A percentile compares a stretch with the other conserved stretches of the same genome.
These are phyloP conservation scores for Stygiomarasmius scandens DNA, from an alignment of 1,284 basidiomycete species.

Conservation along the genomic window DNA sequence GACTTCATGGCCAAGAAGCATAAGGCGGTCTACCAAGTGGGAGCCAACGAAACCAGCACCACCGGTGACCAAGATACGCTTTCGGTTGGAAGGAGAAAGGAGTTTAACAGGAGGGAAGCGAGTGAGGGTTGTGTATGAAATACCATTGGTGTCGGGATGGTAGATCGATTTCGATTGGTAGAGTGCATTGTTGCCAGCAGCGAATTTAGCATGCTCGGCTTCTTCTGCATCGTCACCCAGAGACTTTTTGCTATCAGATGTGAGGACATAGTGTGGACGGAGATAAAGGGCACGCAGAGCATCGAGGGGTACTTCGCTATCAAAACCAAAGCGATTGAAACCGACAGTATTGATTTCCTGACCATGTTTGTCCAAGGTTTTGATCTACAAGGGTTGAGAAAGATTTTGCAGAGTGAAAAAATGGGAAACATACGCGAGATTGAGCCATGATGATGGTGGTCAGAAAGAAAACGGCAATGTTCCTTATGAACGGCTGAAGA, in stretches of 20 bases:
- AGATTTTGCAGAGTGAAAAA: constrained; percentile 10
- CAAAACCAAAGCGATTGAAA: constrained; percentile 84
- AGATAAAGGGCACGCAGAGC: constrained; percentile 85
- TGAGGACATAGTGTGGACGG: constrained; percentile 73
- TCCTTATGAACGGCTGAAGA: neutral
- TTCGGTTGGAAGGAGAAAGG: constrained; percentile 76
- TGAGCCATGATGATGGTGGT: constrained; percentile 16
- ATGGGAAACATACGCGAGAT: constrained; percentile 12
- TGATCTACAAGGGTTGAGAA: constrained; percentile 43
- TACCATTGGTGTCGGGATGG: constrained; percentile 74
- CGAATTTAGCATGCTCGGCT: constrained; percentile 56
- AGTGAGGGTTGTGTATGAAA: constrained; percentile 89
- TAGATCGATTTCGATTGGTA: constrained; percentile 87
- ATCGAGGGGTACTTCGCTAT: constrained; percentile 80
- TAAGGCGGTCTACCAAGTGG: constrained; percentile 94
- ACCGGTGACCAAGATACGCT: constrained; percentile 92
- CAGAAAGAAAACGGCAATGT: neutral
- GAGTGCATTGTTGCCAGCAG: constrained; percentile 44
- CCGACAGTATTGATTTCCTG: constrained; percentile 80
- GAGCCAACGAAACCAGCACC: constrained; percentile 98
- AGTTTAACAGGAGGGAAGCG: constrained; percentile 92
- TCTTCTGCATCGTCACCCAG: constrained; percentile 41
- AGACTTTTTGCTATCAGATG: constrained; percentile 38
- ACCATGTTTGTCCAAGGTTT: constrained; percentile 72
- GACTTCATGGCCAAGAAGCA: constrained; percentile 97